phyloP scores from a whole-genome alignment of 2,329 filamentous ascomycete species.

The Paecilomyces fulvus region DNA sequence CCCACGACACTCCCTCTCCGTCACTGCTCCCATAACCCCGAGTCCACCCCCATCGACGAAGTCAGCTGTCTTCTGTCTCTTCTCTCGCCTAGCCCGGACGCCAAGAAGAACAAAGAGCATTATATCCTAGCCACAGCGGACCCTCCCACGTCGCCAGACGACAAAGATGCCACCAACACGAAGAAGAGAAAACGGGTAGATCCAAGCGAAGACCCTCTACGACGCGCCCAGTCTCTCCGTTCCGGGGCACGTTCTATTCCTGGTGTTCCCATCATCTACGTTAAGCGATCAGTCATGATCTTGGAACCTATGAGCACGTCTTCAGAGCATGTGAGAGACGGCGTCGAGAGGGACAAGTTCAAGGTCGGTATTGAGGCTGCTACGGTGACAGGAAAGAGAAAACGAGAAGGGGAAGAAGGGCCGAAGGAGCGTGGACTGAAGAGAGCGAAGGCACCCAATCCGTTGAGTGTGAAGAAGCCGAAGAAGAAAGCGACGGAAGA shows the following conservation, averaged over 20 bases:
- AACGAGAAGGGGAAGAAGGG: conserved; percentile 19
- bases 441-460: conserved; percentile 39
- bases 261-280: conserved; percentile 43
- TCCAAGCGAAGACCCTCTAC: conserved; percentile 21
- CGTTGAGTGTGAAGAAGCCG: conserved; percentile 40
- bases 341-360: conserved; percentile 40
- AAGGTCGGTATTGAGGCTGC: conserved; percentile 30
- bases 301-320: conserved; percentile 39
- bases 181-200: conserved; percentile 28
- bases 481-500: conserved; percentile 26
- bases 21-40: conserved; percentile 39
- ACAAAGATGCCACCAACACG: conserved; percentile 9
- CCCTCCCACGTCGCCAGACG: conserved; percentile 16
- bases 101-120: conserved; percentile 40
- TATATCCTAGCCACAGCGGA: conserved; percentile 40
- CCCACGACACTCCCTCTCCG: conserved; percentile 38
- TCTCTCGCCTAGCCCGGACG: conserved; percentile 28
- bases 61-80: conserved; percentile 37
- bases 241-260: conserved; percentile 34
- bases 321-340: conserved; percentile 35
- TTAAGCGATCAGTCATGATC: conserved; percentile 44
- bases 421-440: conserved; percentile 21
- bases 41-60: conserved; percentile 35
- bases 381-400: conserved; percentile 24
- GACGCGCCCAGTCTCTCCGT: conserved; percentile 26